Evolutionary conservation across 805 yeast species (phyloP).

Genomic region (Myxozyma melibiosi): DNA sequence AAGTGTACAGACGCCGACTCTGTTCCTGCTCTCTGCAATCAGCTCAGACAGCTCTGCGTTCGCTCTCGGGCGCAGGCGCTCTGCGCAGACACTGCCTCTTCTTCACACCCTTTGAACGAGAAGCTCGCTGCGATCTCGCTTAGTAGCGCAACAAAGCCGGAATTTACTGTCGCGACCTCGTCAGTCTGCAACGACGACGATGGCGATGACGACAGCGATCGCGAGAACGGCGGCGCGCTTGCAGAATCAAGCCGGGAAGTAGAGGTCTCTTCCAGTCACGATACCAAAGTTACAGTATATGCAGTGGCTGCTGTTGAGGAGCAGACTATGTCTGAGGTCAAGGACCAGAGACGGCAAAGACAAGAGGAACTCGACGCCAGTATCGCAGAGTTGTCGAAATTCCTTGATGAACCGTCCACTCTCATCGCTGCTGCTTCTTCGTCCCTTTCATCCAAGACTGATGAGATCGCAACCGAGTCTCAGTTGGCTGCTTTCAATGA

Average conservation of each 20-base stretch:
- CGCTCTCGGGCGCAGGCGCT: not conserved
- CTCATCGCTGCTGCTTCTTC: not conserved
- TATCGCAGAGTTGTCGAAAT: slow-evolving; percentile 5
- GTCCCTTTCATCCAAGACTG: not conserved
- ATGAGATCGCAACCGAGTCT: not conserved
- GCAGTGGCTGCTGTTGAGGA: not conserved
- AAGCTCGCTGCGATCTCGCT: not conserved
- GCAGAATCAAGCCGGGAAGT: too few species aligned
- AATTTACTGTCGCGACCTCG: not conserved
- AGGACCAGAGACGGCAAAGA: slow-evolving; percentile 1
- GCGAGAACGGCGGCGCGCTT: not conserved
- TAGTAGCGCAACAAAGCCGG: not conserved
- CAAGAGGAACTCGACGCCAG: slow-evolving; percentile 12
- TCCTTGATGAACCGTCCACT: slow-evolving; percentile 2
- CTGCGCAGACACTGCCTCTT: not conserved
- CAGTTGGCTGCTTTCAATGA: slow-evolving; percentile 1
- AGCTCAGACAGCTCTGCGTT: not conserved
- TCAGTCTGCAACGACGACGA: not conserved
- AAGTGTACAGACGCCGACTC: not conserved
- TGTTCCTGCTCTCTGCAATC: too few species aligned
- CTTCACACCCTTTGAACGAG: not conserved
- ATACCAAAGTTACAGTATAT: not conserved
- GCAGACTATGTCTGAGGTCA: not conserved
- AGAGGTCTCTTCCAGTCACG: too few species aligned
- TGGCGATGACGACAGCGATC: not conserved